Evolutionary conservation across 2,329 filamentous ascomycete genomes (phyloP).

Genomic region (Aureobasidium uvarum): DNA sequence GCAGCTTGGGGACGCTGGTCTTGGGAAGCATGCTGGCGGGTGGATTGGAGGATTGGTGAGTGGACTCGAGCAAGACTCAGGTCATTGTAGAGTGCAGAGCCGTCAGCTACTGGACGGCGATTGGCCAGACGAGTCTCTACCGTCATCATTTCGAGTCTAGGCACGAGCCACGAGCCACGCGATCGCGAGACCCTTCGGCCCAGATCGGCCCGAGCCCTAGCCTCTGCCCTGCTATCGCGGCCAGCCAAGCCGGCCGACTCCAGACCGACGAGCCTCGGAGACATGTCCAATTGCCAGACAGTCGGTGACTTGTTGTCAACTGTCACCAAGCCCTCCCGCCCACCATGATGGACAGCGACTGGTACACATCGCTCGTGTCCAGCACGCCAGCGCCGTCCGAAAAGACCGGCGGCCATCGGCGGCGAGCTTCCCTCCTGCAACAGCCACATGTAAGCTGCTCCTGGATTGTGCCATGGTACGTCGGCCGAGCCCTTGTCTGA

Average conservation of each 20-base stretch:
- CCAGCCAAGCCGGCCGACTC: constrained; percentile 8
- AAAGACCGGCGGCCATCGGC: constrained; percentile 56
- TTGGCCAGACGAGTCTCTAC: constrained; percentile 11
- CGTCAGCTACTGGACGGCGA: constrained; percentile 3
- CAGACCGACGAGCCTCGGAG: neutral
- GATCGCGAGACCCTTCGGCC: neutral
- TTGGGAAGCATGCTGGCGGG: constrained; percentile 17
- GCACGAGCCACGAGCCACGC: constrained; percentile 19
- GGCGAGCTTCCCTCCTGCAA: constrained; percentile 66
- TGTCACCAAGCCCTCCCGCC: neutral
- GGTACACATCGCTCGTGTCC: constrained; percentile 71
- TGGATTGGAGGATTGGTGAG: neutral
- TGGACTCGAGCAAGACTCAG: neutral
- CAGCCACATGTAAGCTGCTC: constrained; percentile 49
- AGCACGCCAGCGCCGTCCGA: constrained; percentile 54
- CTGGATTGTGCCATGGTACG: constrained; percentile 36
- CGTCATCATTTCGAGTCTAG: neutral
- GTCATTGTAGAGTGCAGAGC: neutral
- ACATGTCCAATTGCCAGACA: neutral
- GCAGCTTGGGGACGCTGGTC: constrained; percentile 8
- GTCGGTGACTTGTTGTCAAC: neutral
- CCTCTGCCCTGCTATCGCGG: neutral
- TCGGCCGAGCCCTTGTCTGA: constrained; percentile 41
- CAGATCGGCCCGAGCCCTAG: constrained; percentile 13
- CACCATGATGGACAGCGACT: constrained; percentile 63